Base-by-base conservation (phyloP, 495 filamentous ascomycete genomes). In the Neurospora tetraspora region DNA sequence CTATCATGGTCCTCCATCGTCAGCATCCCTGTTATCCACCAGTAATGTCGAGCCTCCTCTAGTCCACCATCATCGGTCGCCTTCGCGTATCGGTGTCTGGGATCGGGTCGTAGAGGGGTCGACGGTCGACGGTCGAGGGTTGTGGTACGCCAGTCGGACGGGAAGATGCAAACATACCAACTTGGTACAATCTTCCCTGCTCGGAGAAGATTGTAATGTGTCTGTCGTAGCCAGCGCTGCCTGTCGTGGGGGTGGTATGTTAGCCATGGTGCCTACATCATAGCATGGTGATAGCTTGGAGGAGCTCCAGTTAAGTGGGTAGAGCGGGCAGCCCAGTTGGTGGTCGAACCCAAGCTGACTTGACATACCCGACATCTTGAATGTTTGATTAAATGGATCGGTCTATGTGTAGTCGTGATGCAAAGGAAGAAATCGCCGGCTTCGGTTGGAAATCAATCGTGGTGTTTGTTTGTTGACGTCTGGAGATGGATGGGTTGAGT, bases 171-270 rank as follows among this genome's bases (percentile, higher is more conserved):
- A 34, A 92, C 94, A 77, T 88, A 99, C 96, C 96, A 81, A 99
- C 96, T 97, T 99, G 96, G 83, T 98, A 99, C 82, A 99, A 85
- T 83, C 96, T 89, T 79, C 96, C 96, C 82, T 97, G 93, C 82
- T 99, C 96, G 47, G 96, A 98, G 88, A 99, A 99, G 89, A 99
- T 98, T 78, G 96, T 99, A 77, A 99, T 98, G 82, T 99, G 96
- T 87, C 96, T 89, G 83, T 99, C 96, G 85, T 94, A 98, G 75
- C 93, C 94, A 80, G 95, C 94, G 86, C 92, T 96, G 85, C 93
- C 94, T 97, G 79, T 81, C 74, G 61, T 47, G 14, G 68, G 23
- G 43, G 53, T 14, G 7, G 14, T 65, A 65, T 74, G 74, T 80
- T 70, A 81, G 78, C 76, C 38, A 73, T 69, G 71, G 39, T 65